Evolutionary conservation across 768 basidiomycete species (phyloP).

Genomic region (Gloeostereum incarnatum): DNA sequence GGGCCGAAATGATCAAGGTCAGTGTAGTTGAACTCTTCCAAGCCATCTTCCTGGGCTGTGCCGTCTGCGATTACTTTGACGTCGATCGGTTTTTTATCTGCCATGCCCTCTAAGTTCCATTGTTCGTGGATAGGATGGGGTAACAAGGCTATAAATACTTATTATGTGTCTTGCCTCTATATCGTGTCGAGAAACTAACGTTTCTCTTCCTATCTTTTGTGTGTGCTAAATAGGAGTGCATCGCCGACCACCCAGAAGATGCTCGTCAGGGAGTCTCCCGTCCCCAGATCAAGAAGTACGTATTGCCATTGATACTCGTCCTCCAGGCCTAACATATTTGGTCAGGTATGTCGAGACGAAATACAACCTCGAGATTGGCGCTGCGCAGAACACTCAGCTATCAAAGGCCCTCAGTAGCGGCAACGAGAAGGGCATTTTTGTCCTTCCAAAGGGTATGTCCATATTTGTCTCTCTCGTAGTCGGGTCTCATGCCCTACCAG

Average conservation of each 20-base stretch:
- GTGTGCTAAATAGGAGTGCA: conserved; percentile 94
- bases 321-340: background rate
- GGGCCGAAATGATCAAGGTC: conserved; percentile 80
- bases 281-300: conserved; percentile 87
- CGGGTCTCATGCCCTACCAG: conserved; percentile 43
- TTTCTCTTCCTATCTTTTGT: no score
- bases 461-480: conserved; percentile 10
- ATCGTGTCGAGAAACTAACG: conserved; percentile 9
- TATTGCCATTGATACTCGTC: conserved; percentile 7
- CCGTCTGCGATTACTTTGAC: conserved; percentile 9
- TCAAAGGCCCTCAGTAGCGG: conserved; percentile 76
- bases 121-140: conserved; percentile 1
- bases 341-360: conserved; percentile 75
- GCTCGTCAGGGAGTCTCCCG: conserved; percentile 81
- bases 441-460: conserved; percentile 74
- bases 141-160: conserved; percentile 2
- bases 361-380: conserved; percentile 75
- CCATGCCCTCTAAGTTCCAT: background rate
- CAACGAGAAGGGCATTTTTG: conserved; percentile 73
- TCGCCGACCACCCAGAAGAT: conserved; percentile 63
- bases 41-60: conserved; percentile 1
- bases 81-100: conserved; percentile 3
- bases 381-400: conserved; percentile 72
- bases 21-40: conserved; percentile 12
- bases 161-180: background rate